Percentiles rank a stretch among this genome's conserved stretches.
Evolutionary conservation across 179 eudicot genomes (phyloP).

Genomic region (Spinacia oleracea): DNA sequence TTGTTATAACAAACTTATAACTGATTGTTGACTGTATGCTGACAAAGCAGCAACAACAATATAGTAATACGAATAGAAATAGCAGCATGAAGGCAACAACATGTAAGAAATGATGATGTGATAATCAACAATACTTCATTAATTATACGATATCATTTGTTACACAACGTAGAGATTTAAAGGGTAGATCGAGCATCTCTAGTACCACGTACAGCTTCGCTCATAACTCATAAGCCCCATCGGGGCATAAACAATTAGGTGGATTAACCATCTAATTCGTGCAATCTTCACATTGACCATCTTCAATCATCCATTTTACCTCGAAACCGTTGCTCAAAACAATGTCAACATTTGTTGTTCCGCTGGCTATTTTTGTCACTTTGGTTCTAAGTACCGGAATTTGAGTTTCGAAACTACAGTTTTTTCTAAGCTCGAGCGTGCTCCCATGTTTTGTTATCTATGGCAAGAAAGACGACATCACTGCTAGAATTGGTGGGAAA

Average conservation of each 20-base stretch:
- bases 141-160: too few species aligned
- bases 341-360: neutral
- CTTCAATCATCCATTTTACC: conserved; percentile 22
- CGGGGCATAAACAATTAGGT: conserved; percentile 22
- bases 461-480: conserved; percentile 12
- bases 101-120: too few species aligned
- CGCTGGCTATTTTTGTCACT: neutral
- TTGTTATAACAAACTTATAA: too few species aligned
- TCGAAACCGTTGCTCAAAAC: conserved; percentile 28
- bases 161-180: too few species aligned
- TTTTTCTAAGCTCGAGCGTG: neutral
- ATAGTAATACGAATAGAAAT: too few species aligned
- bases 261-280: neutral
- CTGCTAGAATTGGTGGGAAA: neutral
- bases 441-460: neutral
- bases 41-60: too few species aligned
- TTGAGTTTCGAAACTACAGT: neutral
- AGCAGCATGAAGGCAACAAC: too few species aligned
- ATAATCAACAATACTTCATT: too few species aligned
- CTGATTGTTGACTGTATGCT: too few species aligned
- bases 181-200: too few species aligned
- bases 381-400: conserved; percentile 6
- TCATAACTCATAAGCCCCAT: neutral
- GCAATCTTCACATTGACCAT: conserved; percentile 21
- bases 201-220: conserved; percentile 6